Conservation (phyloP, 2,329 filamentous ascomycete species). For the Ceratocystis colombiana region DNA sequence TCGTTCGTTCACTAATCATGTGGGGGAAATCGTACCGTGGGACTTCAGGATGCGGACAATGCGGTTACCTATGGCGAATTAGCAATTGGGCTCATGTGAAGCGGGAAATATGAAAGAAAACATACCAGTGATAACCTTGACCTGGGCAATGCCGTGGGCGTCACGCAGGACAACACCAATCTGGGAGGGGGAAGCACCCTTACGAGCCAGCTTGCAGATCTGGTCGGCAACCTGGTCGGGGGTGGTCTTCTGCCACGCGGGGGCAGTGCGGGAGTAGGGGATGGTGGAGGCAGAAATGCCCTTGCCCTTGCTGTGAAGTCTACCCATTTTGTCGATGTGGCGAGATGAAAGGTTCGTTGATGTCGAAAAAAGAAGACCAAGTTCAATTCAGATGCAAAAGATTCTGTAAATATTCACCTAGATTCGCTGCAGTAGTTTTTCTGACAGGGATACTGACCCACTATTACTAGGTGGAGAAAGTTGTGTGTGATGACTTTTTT, state of each 20-base stretch:
- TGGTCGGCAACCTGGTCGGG: conserved; percentile 97
- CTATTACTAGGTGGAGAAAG: conserved; percentile 14
- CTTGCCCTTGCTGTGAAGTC: conserved; percentile 99
- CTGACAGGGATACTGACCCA: conserved; percentile 13
- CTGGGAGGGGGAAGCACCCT: conserved; percentile 96
- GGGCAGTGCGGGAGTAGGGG: conserved; percentile 89
- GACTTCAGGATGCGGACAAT: conserved; percentile 98
- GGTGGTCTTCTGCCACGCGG: conserved; percentile 97
- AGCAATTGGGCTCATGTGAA: conserved; percentile 30
- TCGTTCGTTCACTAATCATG: conserved; percentile 29
- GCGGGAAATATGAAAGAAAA: conserved; percentile 26
- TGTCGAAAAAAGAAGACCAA: conserved; percentile 24
- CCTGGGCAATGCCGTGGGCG: conserved; percentile 94
- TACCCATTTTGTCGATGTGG: conserved; percentile 64
- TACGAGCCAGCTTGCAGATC: conserved; percentile 98
- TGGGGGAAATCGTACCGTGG: conserved; percentile 64
- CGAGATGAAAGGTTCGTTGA: conserved; percentile 28
- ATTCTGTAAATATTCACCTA: conserved; percentile 24
- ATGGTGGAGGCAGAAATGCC: conserved; percentile 92
- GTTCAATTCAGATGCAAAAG: conserved; percentile 24
- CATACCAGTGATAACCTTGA: conserved; percentile 93
- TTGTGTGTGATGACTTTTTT: conserved; percentile 22
- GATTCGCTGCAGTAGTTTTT: background rate
- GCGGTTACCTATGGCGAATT: conserved; percentile 75
- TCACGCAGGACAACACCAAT: conserved; percentile 97